These are phyloP conservation scores for Thalassiosira ordinaria DNA, from an alignment of 352 stramenopile genomes.

Conservation along the genomic window DNA sequence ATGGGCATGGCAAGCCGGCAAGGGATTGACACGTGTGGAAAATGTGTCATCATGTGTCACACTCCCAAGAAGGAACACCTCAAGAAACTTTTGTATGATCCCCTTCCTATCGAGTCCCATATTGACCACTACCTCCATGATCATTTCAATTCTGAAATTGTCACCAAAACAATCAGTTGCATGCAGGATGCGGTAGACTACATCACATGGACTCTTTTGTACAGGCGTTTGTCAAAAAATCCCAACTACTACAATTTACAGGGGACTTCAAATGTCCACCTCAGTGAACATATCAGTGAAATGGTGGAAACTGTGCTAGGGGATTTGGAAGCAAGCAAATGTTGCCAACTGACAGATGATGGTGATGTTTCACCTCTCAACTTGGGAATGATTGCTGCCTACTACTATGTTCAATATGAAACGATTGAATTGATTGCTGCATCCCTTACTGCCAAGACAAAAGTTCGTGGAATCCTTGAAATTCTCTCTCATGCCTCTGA, in stretches of 20 bases:
- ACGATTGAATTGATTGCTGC: conserved; percentile 99
- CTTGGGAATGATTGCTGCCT: conserved; percentile 98
- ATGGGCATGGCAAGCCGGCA: conserved; percentile 87
- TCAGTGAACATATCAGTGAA: conserved; percentile 99
- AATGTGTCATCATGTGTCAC: conserved; percentile 96
- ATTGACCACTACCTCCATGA: conserved; percentile 98
- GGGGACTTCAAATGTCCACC: conserved; percentile 89
- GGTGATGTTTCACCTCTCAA: conserved; percentile 95
- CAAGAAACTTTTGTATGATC: conserved; percentile 99
- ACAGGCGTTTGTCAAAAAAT: conserved; percentile 98
- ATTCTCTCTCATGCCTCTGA: conserved; percentile 97
- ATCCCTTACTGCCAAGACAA: conserved; percentile 95
- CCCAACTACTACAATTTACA: conserved; percentile 99
- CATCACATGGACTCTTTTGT: conserved; percentile 99
- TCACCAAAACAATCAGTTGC: conserved; percentile 97
- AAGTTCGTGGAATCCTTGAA: conserved; percentile 94
- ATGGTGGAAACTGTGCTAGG: conserved; percentile 97
- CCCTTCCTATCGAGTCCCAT: conserved; percentile 98
- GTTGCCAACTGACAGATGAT: conserved; percentile 94
- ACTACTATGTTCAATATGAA: conserved; percentile 99
- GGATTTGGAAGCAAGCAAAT: conserved; percentile 96
- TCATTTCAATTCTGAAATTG: conserved; percentile 98
- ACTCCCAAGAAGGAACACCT: conserved; percentile 98
- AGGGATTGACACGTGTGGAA: conserved; percentile 86
- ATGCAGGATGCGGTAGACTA: conserved; percentile 99